Percentiles rank a stretch among this genome's conserved stretches.
Conservation (phyloP, 75 land plant species). For the Picea sitchensis region DNA sequence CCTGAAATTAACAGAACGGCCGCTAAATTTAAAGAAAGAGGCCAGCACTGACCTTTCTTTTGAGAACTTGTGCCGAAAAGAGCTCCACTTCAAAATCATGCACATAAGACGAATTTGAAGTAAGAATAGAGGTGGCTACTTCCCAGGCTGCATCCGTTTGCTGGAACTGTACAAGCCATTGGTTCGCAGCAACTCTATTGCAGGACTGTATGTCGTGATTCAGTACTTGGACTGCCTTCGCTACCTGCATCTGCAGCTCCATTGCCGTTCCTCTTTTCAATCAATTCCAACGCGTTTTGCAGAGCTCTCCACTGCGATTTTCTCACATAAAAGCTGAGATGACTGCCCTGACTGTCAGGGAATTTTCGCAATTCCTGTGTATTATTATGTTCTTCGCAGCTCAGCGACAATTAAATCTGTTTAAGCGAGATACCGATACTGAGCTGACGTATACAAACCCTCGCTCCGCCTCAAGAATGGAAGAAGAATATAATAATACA, state of each 20-base stretch:
- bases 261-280: background rate
- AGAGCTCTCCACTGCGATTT: too few relatives aligned
- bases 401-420: too few relatives aligned
- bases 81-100: constrained; percentile 72
- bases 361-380: too few relatives aligned
- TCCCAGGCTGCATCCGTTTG: constrained; percentile 93
- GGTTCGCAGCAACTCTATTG: constrained; percentile 95
- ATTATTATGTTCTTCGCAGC: too few relatives aligned
- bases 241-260: constrained; percentile 73
- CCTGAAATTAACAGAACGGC: background rate
- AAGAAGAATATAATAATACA: too few relatives aligned
- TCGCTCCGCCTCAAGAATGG: too few relatives aligned
- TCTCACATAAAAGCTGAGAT: too few relatives aligned
- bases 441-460: too few relatives aligned
- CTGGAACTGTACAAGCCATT: constrained; percentile 97
- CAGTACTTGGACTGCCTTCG: constrained; percentile 83
- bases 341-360: too few relatives aligned
- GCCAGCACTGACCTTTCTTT: constrained; percentile 60
- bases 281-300: too few relatives aligned
- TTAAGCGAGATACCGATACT: too few relatives aligned
- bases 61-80: constrained; percentile 94
- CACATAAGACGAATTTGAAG: constrained; percentile 33
- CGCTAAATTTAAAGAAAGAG: too few relatives aligned
- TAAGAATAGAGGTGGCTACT: constrained; percentile 83
- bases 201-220: constrained; percentile 83